A percentile compares a stretch with the other conserved stretches of the same genome.
These are phyloP conservation scores for Vitis hybrid DNA, from an alignment of 177 flowering plant species.

Conservation along the genomic window DNA sequence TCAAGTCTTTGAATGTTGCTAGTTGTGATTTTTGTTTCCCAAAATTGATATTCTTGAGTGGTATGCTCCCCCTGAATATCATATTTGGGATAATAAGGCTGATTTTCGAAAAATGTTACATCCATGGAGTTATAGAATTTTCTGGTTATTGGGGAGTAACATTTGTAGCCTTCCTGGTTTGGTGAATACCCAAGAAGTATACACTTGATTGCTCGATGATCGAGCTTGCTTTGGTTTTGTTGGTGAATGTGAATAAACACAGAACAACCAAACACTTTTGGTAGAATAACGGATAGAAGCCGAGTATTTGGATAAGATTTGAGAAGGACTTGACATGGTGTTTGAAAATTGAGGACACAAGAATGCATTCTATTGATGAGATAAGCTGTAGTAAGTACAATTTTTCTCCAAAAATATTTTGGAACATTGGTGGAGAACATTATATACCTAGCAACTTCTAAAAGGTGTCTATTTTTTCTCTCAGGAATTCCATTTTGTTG, in stretches of 20 bases:
- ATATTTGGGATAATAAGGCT: slow-evolving; percentile 9
- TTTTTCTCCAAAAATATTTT: too few species aligned
- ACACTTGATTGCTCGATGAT: neutral
- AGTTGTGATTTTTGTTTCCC: too few species aligned
- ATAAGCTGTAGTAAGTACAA: neutral
- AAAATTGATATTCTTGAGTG: too few species aligned
- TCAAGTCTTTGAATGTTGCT: too few species aligned
- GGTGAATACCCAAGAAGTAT: slow-evolving; percentile 6
- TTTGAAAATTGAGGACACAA: slow-evolving; percentile 8
- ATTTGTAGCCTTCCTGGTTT: neutral
- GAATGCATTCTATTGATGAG: slow-evolving; percentile 13
- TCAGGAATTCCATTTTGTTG: neutral
- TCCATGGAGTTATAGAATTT: neutral
- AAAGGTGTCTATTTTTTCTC: slow-evolving; percentile 15
- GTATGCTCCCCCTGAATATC: slow-evolving; percentile 9
- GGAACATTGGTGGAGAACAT: slow-evolving; percentile 2
- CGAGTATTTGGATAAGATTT: neutral
- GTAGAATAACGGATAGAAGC: slow-evolving; percentile 1
- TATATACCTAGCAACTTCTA: slow-evolving; percentile 9
- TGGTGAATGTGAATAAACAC: neutral
- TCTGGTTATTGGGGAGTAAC: slow-evolving; percentile 3
- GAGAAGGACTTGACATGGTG: slow-evolving; percentile 9
- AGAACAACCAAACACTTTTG: slow-evolving; percentile 2
- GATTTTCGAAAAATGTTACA: slow-evolving; percentile 4
- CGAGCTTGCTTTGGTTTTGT: neutral